Evolutionary conservation across 768 basidiomycete genomes (phyloP), one percentile per base, ranked within the genome.

Genomic region (Phaffia tasmanica): DNA sequence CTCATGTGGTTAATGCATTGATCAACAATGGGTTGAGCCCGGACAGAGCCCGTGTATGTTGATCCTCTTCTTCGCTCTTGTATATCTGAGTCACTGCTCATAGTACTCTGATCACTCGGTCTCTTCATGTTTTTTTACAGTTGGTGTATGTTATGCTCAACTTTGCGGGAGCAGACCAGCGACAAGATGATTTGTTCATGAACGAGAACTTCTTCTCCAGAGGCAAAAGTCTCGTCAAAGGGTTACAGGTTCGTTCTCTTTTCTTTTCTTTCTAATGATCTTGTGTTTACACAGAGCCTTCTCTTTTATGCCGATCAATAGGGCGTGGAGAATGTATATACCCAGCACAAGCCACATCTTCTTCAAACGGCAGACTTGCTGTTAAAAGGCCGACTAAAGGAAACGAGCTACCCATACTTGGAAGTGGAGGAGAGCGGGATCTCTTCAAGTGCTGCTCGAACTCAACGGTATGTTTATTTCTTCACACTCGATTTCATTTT

Each of bases 281-380:
- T 46, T 25, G 42, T 8, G 46, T 27, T 21, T 57, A n/a, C 21
- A 63, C 25, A 57, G 70, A 54, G 73, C 65, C 25, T 14, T 29
- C 30, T 5, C 1, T 49, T 15, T 30, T 51, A 42, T 25, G 25
- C 14, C 0, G 2, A 25, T 30, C 1, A 16, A 3, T 64, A 93
- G 89, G 95, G 95, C 2, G 94, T 98, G 4, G 95, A 99, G 77
- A 99, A 99, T 72, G 93, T 98, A 19, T 99, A 97, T 75, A 99
- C 91, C 64, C 95, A 98, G 72, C 95, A 98, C 72, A 85, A 85
- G 19, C 95, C 95, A 8, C 92, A 93, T 76, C 80, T 99, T 6
- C 85, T 87, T 1, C 87, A 95, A 73, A 98, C 94, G 2, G 77
- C 98, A 19, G 95, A 99, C 72, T 82, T 87, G 62, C 77, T 99